Evolutionary conservation across 2,329 filamentous ascomycete genomes (phyloP).

Genomic region (Aplosporella prunicola): DNA sequence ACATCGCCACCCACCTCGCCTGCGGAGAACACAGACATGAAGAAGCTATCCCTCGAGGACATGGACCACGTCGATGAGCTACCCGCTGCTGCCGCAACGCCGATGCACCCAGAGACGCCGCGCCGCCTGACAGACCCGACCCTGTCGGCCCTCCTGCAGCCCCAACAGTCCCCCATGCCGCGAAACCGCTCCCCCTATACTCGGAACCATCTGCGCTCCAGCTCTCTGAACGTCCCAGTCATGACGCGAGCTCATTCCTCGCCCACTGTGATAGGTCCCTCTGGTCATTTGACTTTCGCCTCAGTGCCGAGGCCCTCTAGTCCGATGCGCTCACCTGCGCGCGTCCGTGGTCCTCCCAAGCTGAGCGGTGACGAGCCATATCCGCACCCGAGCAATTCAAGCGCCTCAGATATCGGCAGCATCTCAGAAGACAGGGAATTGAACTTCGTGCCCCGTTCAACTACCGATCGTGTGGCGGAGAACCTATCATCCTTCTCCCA

Average conservation of each 20-base stretch:
- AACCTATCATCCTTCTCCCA: conserved; percentile 11
- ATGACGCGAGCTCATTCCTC: conserved; percentile 41
- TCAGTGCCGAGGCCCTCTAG: conserved; percentile 28
- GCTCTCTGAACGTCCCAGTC: conserved; percentile 35
- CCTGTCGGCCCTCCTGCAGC: conserved; percentile 18
- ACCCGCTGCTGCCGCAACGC: conserved; percentile 1
- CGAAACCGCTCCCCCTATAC: conserved; percentile 41
- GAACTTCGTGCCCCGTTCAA: conserved; percentile 28
- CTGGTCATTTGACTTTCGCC: conserved; percentile 25
- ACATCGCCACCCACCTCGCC: too few relatives aligned
- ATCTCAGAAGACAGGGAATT: conserved; percentile 43
- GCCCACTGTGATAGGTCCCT: conserved; percentile 31
- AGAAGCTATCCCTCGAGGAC: conserved; percentile 4
- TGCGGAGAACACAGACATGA: too few relatives aligned
- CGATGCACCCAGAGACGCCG: conserved; percentile 25
- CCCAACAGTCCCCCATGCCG: conserved; percentile 23
- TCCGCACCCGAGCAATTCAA: conserved; percentile 10
- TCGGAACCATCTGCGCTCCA: conserved; percentile 36
- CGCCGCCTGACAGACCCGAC: conserved; percentile 32
- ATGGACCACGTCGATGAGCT: conserved; percentile 7
- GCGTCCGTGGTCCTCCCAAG: conserved; percentile 32
- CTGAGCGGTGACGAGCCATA: conserved; percentile 20
- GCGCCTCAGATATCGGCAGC: conserved; percentile 29
- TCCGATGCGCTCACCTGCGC: conserved; percentile 34
- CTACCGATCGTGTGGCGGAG: too few relatives aligned